Base-by-base conservation (phyloP, 1,139 yeast species). In the Saccharomycopsis phalli region DNA sequence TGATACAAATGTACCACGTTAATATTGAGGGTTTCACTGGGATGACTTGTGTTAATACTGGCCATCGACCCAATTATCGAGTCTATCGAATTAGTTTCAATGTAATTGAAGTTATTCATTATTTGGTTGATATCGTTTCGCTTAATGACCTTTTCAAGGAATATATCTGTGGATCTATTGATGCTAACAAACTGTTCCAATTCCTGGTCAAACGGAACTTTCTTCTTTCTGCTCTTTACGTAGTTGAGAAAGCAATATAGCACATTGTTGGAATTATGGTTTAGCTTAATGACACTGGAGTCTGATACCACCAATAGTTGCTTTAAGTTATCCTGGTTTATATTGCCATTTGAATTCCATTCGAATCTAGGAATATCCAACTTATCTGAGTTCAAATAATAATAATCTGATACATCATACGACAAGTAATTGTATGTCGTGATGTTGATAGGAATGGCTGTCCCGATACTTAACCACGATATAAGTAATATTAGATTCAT, bases 381-480 rank as follows among this genome's bases (percentile, higher is more conserved):
- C 17, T 35, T 16, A 3, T 36, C 17, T 23, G 42, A 23, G 20
- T 39, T 39, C 3, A 41, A 6, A 25, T 34, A 41, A 19, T 34
- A 32, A 13, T 28, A 40, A 11, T 34, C 32, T 6, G 43, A 40
- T n/a, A 42, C 43, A 25, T 42, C 46, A 31, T 42, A 42, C 14
- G 38, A 32, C 4, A 42, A 17, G 19, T 42, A 42, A 30, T 31
- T 42, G 28, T 42, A 42, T 8, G 46, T 42, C n/a, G 46, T 42
- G 26, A 42, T 36, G 28, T 42, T 42, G 21, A 42, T 39, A 10
- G 46, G 46, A 18, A 14, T 34, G 21, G 18, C 31, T 17, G 19
- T n/a, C 11, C 6, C 13, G 4, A 16, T 31, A 11, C 8, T 31
- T 8, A 31, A 13, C n/a, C 8, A 31, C 5, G 20, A n/a, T 13